Evolutionary conservation across 352 stramenopile species (phyloP).

Genomic region (Ophiocytium majus): DNA sequence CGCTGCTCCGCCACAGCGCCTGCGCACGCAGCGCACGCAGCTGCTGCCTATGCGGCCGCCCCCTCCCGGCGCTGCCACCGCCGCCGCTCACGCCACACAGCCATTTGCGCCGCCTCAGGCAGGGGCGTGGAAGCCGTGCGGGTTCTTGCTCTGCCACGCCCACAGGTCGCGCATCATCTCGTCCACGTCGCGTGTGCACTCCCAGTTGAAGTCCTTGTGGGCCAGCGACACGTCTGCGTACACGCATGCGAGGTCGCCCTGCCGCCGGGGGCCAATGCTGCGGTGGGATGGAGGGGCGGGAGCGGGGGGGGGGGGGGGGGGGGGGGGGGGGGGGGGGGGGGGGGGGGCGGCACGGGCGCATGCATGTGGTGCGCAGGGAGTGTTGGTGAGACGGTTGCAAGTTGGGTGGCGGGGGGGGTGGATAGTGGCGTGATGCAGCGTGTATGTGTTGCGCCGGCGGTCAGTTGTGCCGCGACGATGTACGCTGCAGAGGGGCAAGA

Average conservation of each 20-base stretch:
- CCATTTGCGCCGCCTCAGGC: too few relatives aligned
- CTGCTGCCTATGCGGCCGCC: not conserved
- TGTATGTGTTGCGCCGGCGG: too few relatives aligned
- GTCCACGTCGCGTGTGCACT: conserved; percentile 67
- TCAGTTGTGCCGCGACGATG: too few relatives aligned
- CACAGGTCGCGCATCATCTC: conserved; percentile 78
- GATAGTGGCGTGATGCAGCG: too few relatives aligned
- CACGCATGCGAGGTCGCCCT: conserved; percentile 73
- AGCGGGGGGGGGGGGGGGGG: not conserved
- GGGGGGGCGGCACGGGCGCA: not conserved
- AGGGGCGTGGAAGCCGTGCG: conserved; percentile 77
- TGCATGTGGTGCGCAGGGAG: too few relatives aligned
- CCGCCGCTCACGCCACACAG: not conserved
- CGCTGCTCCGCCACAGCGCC: too few relatives aligned
- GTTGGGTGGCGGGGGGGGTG: too few relatives aligned
- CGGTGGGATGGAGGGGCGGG: not conserved
- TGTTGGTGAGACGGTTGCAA: too few relatives aligned
- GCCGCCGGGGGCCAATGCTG: conserved; percentile 58
- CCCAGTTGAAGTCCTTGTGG: conserved; percentile 73
- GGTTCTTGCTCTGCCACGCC: conserved; percentile 78
- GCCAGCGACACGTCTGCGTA: conserved; percentile 70
- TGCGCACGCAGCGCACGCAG: not conserved
- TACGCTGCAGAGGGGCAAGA: too few relatives aligned
- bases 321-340: not conserved
- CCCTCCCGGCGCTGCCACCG: not conserved